Evolutionary conservation across 139 green algal genomes (phyloP).

Genomic region (Volvox reticuliferus): DNA sequence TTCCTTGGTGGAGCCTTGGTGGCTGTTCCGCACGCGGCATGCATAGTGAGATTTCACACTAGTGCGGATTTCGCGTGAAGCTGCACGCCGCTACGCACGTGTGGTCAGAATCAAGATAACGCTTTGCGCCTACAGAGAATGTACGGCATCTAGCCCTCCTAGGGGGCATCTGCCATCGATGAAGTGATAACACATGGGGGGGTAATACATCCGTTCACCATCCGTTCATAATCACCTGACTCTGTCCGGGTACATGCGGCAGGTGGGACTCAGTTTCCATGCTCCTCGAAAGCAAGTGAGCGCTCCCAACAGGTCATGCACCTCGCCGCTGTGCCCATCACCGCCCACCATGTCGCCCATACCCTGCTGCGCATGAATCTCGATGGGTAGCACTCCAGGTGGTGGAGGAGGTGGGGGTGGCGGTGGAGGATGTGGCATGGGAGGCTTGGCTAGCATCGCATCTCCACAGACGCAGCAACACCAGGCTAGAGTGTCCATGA

Average conservation of each 20-base stretch:
- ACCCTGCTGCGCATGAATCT: background rate
- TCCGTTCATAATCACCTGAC: background rate
- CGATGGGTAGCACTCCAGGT: background rate
- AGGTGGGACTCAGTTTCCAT: background rate
- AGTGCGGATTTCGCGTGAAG: too few species aligned
- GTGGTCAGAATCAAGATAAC: too few species aligned
- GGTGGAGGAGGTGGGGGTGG: background rate
- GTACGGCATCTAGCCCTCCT: too few species aligned
- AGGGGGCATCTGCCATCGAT: too few species aligned
- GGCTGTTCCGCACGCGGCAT: too few species aligned
- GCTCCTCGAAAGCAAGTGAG: constrained; percentile 6
- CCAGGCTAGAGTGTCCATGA: constrained; percentile 15
- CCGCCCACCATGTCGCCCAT: too few species aligned
- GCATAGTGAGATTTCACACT: too few species aligned
- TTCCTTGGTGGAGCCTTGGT: too few species aligned
- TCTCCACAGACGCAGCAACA: constrained; percentile 25
- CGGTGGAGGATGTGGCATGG: background rate
- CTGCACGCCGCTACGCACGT: too few species aligned
- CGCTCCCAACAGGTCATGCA: constrained; percentile 1
- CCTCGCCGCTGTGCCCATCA: background rate
- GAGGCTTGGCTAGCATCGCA: background rate
- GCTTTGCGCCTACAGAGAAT: too few species aligned
- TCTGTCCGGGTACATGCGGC: background rate
- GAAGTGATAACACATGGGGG: too few species aligned
- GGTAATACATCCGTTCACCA: too few species aligned